Percentiles rank a stretch among this genome's conserved stretches.
Conservation (phyloP, 2,329 filamentous ascomycete genomes). For the Xylariaceae sp. region DNA sequence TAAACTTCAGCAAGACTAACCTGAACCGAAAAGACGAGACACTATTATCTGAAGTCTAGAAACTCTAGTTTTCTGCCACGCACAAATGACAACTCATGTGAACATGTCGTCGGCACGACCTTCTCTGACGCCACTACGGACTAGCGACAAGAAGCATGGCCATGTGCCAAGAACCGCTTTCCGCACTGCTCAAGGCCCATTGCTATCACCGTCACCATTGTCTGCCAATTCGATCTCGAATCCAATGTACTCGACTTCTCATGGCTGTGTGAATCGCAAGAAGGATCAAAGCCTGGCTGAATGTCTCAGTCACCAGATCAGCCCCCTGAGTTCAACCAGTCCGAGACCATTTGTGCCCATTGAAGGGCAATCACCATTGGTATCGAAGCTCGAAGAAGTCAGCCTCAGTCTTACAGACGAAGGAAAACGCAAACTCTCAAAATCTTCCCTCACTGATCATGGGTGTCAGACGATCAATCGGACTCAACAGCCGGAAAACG, state of each 20-base stretch:
- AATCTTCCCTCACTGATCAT: not conserved
- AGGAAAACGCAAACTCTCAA: not conserved
- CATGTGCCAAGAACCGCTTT: slow-evolving; percentile 23
- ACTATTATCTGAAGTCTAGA: not conserved
- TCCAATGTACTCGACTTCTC: slow-evolving; percentile 32
- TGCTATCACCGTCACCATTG: slow-evolving; percentile 29
- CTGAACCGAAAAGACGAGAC: not conserved
- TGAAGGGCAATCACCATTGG: slow-evolving; percentile 29
- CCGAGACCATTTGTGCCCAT: slow-evolving; percentile 27
- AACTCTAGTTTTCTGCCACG: not conserved
- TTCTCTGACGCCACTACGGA: slow-evolving; percentile 35
- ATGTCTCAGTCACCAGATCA: slow-evolving; percentile 30
- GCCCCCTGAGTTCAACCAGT: slow-evolving; percentile 19
- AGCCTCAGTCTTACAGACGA: slow-evolving; percentile 21
- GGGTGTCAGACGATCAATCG: slow-evolving; percentile 13
- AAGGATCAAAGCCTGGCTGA: slow-evolving; percentile 36
- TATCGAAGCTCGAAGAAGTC: slow-evolving; percentile 26
- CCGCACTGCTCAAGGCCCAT: slow-evolving; percentile 25
- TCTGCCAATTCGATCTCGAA: slow-evolving; percentile 33
- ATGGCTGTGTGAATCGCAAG: slow-evolving; percentile 34
- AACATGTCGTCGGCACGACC: slow-evolving; percentile 30
- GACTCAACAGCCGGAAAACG: slow-evolving; percentile 29
- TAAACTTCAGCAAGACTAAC: not conserved
- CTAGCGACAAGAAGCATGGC: slow-evolving; percentile 27
- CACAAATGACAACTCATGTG: slow-evolving; percentile 29